Conservation (phyloP, 1,284 basidiomycete species). For the Trichosporon asahii region DNA sequence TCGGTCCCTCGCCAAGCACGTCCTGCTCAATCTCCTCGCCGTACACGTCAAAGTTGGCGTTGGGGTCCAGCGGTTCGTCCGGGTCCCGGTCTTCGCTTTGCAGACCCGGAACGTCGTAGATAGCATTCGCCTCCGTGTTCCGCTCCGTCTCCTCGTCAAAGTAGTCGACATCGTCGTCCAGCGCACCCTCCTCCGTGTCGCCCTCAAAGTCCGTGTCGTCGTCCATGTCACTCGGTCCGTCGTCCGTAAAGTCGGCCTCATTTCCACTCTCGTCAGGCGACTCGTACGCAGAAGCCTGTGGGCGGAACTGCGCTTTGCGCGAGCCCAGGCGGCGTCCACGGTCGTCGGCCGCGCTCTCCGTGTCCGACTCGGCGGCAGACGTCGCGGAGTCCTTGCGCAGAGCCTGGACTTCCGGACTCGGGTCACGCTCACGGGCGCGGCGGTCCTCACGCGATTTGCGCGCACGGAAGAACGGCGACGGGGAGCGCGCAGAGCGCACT, state of each 20-base stretch:
- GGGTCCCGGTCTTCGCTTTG: constrained; percentile 38
- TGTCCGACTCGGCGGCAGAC: constrained; percentile 65
- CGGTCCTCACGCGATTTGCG: constrained; percentile 43
- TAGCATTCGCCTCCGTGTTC: constrained; percentile 70
- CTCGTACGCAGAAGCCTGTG: constrained; percentile 49
- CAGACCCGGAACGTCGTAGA: constrained; percentile 26
- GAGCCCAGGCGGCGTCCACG: constrained; percentile 37
- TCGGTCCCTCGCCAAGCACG: constrained; percentile 61
- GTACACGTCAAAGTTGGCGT: constrained; percentile 28
- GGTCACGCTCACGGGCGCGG: constrained; percentile 55
- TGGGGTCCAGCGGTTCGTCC: constrained; percentile 27
- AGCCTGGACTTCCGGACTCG: constrained; percentile 67
- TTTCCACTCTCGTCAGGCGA: constrained; percentile 37
- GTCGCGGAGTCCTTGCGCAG: constrained; percentile 58
- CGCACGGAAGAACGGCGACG: constrained; percentile 50
- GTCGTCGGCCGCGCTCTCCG: constrained; percentile 51
- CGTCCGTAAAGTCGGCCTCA: constrained; percentile 42
- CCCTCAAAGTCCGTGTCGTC: constrained; percentile 26
- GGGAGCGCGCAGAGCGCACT: constrained; percentile 30
- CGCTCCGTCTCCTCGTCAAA: constrained; percentile 73
- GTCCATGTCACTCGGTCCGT: constrained; percentile 46
- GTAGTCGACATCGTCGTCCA: constrained; percentile 48
- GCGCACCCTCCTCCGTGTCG: constrained; percentile 54
- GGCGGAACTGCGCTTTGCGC: constrained; percentile 35
- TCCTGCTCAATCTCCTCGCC: constrained; percentile 57